Conservation (phyloP, 1,139 yeast species). For the Sugiyamaella japonica region DNA sequence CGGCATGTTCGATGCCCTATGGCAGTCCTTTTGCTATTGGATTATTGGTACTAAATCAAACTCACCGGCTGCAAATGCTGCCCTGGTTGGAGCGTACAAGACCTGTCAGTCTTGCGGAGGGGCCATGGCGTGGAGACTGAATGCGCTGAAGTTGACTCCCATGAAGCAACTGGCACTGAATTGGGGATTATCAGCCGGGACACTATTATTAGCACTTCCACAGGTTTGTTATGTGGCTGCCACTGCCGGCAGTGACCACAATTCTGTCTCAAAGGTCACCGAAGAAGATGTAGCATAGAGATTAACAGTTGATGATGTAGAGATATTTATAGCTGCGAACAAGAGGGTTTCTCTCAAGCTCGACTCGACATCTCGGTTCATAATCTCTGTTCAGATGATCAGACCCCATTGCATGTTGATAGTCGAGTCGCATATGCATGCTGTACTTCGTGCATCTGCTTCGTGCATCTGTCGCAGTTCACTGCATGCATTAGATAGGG, state of each 20-base stretch:
- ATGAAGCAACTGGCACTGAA: conserved; percentile 50
- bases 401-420: too few species aligned
- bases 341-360: too few species aligned
- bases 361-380: too few species aligned
- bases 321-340: too few species aligned
- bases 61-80: conserved; percentile 53
- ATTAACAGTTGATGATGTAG: not conserved
- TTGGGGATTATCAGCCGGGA: conserved; percentile 55
- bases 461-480: not conserved
- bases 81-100: conserved; percentile 58
- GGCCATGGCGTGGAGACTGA: conserved; percentile 57
- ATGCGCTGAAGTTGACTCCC: conserved; percentile 46
- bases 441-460: not conserved
- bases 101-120: conserved; percentile 61
- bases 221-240: conserved; percentile 36
- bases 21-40: conserved; percentile 56
- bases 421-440: too few species aligned
- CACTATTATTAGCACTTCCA: conserved; percentile 46
- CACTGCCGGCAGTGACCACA: conserved; percentile 17
- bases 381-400: too few species aligned
- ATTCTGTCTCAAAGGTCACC: not conserved
- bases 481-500: not conserved
- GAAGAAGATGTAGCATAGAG: not conserved
- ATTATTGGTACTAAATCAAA: conserved; percentile 55
- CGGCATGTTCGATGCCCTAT: conserved; percentile 56